A percentile compares a stretch with the other conserved stretches of the same genome.
Conservation (phyloP, 1,284 basidiomycete species). For the Exsudoporus floridanus region DNA sequence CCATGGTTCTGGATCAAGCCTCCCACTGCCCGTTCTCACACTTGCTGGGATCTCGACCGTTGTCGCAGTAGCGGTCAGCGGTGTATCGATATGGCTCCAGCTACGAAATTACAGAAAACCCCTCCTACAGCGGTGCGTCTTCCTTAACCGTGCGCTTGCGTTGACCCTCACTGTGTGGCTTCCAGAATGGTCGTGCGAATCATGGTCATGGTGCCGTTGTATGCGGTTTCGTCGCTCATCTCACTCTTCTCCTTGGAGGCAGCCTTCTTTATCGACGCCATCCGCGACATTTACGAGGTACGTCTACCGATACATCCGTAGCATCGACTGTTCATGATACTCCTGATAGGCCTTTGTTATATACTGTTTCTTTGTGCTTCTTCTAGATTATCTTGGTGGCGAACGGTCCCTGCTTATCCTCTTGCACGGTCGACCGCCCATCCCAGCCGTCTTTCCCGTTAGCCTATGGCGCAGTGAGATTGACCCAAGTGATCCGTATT, state of each 20-base stretch:
- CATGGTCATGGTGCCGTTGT: slow-evolving; percentile 96
- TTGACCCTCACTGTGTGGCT: slow-evolving; percentile 4
- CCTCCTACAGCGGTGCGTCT: slow-evolving; percentile 67
- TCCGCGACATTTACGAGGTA: slow-evolving; percentile 96
- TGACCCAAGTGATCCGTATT: slow-evolving; percentile 92
- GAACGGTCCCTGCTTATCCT: slow-evolving; percentile 91
- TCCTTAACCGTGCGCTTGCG: neutral
- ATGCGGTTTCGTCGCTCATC: slow-evolving; percentile 88
- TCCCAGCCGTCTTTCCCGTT: slow-evolving; percentile 83
- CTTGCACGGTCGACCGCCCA: slow-evolving; percentile 86
- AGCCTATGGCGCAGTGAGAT: slow-evolving; percentile 76
- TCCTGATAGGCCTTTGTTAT: slow-evolving; percentile 85
- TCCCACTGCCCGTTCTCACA: slow-evolving; percentile 57
- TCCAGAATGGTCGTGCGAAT: slow-evolving; percentile 91
- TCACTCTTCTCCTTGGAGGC: slow-evolving; percentile 93
- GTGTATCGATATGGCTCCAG: slow-evolving; percentile 84
- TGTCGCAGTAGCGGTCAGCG: slow-evolving; percentile 76
- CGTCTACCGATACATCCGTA: slow-evolving; percentile 21
- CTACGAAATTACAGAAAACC: slow-evolving; percentile 90
- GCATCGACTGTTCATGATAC: neutral
- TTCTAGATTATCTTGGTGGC: slow-evolving; percentile 87
- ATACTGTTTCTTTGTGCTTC: slow-evolving; percentile 86
- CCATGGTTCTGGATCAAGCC: slow-evolving; percentile 48
- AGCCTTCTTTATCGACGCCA: slow-evolving; percentile 93
- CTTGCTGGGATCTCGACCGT: slow-evolving; percentile 63